A percentile compares a stretch with the other conserved stretches of the same genome.
Evolutionary conservation across 2,329 filamentous ascomycete genomes (phyloP).

Genomic region (Pestalotiopsis sp.): DNA sequence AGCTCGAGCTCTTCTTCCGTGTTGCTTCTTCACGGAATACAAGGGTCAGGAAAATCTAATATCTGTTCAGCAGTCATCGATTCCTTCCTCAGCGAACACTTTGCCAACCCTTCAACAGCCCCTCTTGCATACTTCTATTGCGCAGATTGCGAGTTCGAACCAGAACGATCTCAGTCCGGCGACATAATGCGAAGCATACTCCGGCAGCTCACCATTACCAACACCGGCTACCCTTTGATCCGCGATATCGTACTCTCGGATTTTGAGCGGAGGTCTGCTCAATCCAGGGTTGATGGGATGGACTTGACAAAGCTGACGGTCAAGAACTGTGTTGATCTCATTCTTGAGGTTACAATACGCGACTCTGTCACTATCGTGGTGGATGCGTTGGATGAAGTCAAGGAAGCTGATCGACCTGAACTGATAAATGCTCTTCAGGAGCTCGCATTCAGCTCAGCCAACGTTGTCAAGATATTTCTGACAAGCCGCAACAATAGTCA

Average conservation of each 20-base stretch:
- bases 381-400: neutral
- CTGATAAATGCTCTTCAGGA: neutral
- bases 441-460: neutral
- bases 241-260: neutral
- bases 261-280: neutral
- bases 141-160: neutral
- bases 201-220: neutral
- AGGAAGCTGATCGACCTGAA: neutral
- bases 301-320: neutral
- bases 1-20: neutral
- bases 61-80: neutral
- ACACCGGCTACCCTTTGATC: neutral
- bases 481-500: neutral
- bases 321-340: neutral
- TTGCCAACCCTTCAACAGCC: neutral
- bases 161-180: neutral
- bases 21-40: neutral
- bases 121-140: neutral
- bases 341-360: neutral
- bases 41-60: neutral
- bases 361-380: neutral
- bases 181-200: neutral
- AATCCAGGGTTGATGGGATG: neutral
- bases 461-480: neutral
- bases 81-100: neutral